Conservation (phyloP, 257 asterid genomes). For the Lycium ferocissimum region DNA sequence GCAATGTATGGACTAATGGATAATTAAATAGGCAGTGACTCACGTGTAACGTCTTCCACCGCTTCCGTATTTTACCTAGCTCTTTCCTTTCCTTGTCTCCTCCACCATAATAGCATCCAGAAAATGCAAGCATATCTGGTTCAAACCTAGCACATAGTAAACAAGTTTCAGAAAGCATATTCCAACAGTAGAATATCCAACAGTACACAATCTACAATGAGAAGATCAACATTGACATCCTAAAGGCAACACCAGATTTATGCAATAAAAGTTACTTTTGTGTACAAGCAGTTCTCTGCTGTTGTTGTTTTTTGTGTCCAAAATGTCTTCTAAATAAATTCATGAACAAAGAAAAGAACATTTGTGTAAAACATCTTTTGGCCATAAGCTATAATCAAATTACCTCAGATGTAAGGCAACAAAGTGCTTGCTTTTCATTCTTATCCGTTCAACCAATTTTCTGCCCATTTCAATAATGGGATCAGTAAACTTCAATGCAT, state of each 20-base stretch:
- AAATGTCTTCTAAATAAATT: too few species aligned
- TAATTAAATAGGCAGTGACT: slow-evolving; percentile 35
- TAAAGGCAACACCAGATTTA: not conserved
- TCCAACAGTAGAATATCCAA: not conserved
- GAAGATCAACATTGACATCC: slow-evolving; percentile 10
- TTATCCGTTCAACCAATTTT: slow-evolving; percentile 66
- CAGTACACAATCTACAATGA: not conserved
- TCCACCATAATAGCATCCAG: slow-evolving; percentile 82
- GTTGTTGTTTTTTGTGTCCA: too few species aligned
- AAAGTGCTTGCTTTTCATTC: slow-evolving; percentile 60
- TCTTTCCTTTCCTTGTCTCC: slow-evolving; percentile 64
- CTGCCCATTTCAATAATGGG: slow-evolving; percentile 68
- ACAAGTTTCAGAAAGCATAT: slow-evolving; percentile 23
- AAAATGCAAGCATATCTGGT: slow-evolving; percentile 87
- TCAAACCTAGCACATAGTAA: slow-evolving; percentile 57
- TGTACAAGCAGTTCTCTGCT: too few species aligned
- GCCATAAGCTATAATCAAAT: not conserved
- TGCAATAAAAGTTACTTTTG: too few species aligned
- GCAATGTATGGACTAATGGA: not conserved
- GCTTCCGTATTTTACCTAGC: slow-evolving; percentile 59
- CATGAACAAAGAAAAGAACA: slow-evolving; percentile 16
- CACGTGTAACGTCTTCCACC: slow-evolving; percentile 77
- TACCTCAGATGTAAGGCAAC: slow-evolving; percentile 81
- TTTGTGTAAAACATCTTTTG: not conserved
- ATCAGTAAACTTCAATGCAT: slow-evolving; percentile 69